Percentiles rank a stretch among this genome's conserved stretches.
These are phyloP conservation scores for Nemania serpens DNA, from an alignment of 2,329 filamentous ascomycete genomes.

Conservation along the genomic window DNA sequence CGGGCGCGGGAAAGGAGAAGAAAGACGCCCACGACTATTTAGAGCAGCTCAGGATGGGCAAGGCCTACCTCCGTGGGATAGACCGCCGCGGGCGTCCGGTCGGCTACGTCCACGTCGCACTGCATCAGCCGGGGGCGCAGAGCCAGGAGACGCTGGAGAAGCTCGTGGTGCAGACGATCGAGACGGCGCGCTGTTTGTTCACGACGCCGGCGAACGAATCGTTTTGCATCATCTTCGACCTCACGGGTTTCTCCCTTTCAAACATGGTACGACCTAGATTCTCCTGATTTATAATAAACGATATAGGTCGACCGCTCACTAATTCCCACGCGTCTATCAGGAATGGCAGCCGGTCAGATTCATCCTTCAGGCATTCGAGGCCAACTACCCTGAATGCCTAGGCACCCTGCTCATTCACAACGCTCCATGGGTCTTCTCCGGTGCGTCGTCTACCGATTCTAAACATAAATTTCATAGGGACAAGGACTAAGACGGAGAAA, in stretches of 20 bases:
- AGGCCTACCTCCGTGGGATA: constrained; percentile 84
- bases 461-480: background rate
- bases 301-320: too few relatives aligned
- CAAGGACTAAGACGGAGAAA: constrained; percentile 9
- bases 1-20: constrained; percentile 62
- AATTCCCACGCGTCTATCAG: constrained; percentile 42
- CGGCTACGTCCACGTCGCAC: constrained; percentile 79
- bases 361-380: constrained; percentile 98
- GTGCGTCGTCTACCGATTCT: constrained; percentile 48
- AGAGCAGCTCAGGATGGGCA: constrained; percentile 80
- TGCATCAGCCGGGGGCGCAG: constrained; percentile 82
- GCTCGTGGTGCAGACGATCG: constrained; percentile 89
- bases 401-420: constrained; percentile 90
- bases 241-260: constrained; percentile 86
- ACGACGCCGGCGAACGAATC: constrained; percentile 72
- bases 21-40: constrained; percentile 76
- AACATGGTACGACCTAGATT: constrained; percentile 72
- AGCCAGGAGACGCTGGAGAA: constrained; percentile 77
- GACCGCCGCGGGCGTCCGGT: constrained; percentile 84
- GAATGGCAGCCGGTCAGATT: constrained; percentile 95
- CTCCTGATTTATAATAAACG: too few relatives aligned
- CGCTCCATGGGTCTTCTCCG: constrained; percentile 92
- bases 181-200: constrained; percentile 82
- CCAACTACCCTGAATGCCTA: constrained; percentile 91
- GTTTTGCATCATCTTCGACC: constrained; percentile 88